Percentiles rank a stretch among this genome's conserved stretches.
Evolutionary conservation across 1,284 basidiomycete genomes (phyloP).

Genomic region (Mycosarcoma mackinlayi): DNA sequence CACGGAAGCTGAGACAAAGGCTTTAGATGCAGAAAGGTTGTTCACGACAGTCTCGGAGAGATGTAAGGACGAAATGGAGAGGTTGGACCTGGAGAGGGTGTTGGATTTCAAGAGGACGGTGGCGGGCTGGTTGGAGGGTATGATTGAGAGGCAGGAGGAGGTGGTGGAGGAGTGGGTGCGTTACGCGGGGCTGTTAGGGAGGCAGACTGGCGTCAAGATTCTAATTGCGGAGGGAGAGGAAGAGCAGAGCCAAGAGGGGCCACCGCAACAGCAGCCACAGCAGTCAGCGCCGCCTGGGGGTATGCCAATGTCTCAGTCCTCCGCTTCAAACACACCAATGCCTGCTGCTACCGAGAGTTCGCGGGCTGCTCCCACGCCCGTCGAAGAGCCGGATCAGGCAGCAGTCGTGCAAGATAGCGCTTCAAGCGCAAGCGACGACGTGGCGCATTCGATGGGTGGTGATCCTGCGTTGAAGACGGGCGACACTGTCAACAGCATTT

Average conservation of each 20-base stretch:
- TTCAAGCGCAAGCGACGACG: no score
- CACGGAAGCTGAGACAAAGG: slow-evolving; percentile 49
- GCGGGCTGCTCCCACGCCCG: no score
- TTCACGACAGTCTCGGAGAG: slow-evolving; percentile 88
- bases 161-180: slow-evolving; percentile 69
- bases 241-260: background rate
- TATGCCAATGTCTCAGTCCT: slow-evolving; percentile 6
- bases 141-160: slow-evolving; percentile 84
- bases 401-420: no score
- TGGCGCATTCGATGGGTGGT: no score
- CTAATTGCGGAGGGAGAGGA: slow-evolving; percentile 2
- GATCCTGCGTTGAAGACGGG: no score
- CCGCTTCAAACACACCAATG: background rate
- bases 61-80: slow-evolving; percentile 88
- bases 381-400: background rate
- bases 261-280: slow-evolving; percentile 5
- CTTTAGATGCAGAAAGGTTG: slow-evolving; percentile 74
- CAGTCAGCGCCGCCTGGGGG: background rate
- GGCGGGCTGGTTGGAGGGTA: slow-evolving; percentile 81
- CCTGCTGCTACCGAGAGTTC: no score
- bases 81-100: slow-evolving; percentile 92
- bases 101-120: slow-evolving; percentile 85
- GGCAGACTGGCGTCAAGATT: slow-evolving; percentile 53
- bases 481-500: no score
- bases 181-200: slow-evolving; percentile 51